phyloP scores from a whole-genome alignment of 2,329 filamentous ascomycete genomes.

The Lecanoromycetidae sp. region DNA sequence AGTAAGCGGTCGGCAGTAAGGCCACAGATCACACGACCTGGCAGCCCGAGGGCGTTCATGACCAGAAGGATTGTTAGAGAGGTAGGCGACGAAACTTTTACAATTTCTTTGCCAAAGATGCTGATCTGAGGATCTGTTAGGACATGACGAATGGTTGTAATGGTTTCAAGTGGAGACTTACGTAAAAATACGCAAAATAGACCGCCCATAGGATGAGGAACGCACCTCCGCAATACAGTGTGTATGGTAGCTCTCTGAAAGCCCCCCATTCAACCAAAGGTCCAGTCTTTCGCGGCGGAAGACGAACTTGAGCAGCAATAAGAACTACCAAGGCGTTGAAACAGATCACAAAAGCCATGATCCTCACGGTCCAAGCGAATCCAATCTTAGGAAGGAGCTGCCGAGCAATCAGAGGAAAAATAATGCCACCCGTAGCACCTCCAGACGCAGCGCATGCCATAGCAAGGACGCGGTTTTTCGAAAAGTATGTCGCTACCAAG shows the following conservation, averaged over 20 bases:
- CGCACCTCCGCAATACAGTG: conserved; percentile 37
- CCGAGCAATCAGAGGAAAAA: conserved; percentile 44
- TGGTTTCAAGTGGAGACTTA: conserved; percentile 3
- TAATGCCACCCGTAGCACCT: conserved; percentile 41
- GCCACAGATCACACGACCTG: conserved; percentile 48
- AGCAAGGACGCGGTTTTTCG: conserved; percentile 42
- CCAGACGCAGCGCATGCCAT: conserved; percentile 47
- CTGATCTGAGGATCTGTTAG: conserved; percentile 40
- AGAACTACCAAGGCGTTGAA: conserved; percentile 30
- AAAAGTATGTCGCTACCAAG: conserved; percentile 55
- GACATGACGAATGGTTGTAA: not conserved
- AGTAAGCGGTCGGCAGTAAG: conserved; percentile 44
- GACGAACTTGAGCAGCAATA: conserved; percentile 30
- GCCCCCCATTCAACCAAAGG: conserved; percentile 35
- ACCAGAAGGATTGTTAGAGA: conserved; percentile 48
- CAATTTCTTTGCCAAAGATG: conserved; percentile 38
- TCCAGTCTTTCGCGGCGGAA: conserved; percentile 32
- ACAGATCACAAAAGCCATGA: conserved; percentile 51
- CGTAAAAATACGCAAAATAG: conserved; percentile 25
- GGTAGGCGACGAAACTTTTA: conserved; percentile 41
- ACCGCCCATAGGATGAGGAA: conserved; percentile 41
- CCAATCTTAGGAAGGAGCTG: conserved; percentile 47
- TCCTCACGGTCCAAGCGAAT: conserved; percentile 51
- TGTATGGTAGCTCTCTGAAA: conserved; percentile 35
- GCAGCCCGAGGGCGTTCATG: conserved; percentile 50